These are phyloP conservation scores for Phytophthora hibernalis DNA, from an alignment of 352 stramenopile species.

Conservation along the genomic window DNA sequence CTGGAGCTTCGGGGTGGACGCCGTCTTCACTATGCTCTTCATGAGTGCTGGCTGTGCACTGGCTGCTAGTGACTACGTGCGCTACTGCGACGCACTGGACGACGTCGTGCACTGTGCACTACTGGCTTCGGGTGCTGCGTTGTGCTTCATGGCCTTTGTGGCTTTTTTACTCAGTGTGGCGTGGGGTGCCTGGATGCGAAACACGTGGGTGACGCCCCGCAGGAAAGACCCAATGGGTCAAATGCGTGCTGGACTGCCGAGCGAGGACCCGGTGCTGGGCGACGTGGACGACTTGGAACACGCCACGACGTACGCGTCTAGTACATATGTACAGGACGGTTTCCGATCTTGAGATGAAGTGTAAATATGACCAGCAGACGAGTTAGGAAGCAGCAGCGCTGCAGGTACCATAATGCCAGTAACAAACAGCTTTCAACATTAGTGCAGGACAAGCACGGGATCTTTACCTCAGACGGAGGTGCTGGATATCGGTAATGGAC, in stretches of 20 bases:
- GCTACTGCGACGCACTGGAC: slow-evolving; percentile 57
- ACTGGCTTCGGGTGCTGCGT: slow-evolving; percentile 50
- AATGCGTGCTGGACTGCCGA: neutral
- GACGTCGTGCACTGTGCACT: slow-evolving; percentile 56
- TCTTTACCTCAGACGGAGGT: too few relatives aligned
- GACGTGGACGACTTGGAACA: slow-evolving; percentile 36
- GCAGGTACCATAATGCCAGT: slow-evolving; percentile 37
- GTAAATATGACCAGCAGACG: slow-evolving; percentile 33
- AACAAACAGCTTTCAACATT: slow-evolving; percentile 21
- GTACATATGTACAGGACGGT: slow-evolving; percentile 37
- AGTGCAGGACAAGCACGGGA: neutral
- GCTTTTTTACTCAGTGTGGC: slow-evolving; percentile 63
- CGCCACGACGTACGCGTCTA: slow-evolving; percentile 35
- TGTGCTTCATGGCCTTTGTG: slow-evolving; percentile 74
- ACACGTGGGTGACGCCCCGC: slow-evolving; percentile 39
- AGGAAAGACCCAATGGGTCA: slow-evolving; percentile 24
- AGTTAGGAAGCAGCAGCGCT: slow-evolving; percentile 24
- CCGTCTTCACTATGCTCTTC: slow-evolving; percentile 73
- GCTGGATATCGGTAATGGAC: too few relatives aligned
- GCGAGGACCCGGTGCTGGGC: slow-evolving; percentile 24
- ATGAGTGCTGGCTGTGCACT: slow-evolving; percentile 69
- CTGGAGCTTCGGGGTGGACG: slow-evolving; percentile 61
- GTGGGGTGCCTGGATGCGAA: slow-evolving; percentile 63
- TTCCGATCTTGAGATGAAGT: slow-evolving; percentile 25
- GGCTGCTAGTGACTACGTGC: slow-evolving; percentile 71